Conservation (phyloP, 139 green algal genomes). For the Auxenochlorella pyrenoidosa region DNA sequence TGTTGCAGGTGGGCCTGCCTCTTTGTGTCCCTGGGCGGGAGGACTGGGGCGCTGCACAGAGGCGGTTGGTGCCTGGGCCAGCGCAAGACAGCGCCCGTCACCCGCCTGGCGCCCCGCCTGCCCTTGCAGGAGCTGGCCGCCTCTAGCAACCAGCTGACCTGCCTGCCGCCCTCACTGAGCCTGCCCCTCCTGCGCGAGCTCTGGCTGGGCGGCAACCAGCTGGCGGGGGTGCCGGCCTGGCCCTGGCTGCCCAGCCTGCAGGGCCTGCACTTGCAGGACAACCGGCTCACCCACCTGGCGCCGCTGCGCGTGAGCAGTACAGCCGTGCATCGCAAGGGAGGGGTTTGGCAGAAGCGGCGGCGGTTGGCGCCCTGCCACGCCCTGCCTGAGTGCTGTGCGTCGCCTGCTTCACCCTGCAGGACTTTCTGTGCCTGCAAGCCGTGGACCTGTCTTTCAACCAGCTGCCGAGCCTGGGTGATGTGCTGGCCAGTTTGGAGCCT, state of each 20-base stretch:
- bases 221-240: slow-evolving; percentile 3
- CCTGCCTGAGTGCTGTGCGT: too few relatives aligned
- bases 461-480: background rate
- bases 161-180: slow-evolving; percentile 12
- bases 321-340: too few relatives aligned
- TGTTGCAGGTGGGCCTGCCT: slow-evolving; percentile 7
- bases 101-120: too few relatives aligned
- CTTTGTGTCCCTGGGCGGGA: too few relatives aligned
- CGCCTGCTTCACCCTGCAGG: background rate
- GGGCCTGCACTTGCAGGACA: slow-evolving; percentile 24
- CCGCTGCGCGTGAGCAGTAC: background rate
- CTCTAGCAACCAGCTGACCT: background rate
- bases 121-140: slow-evolving; percentile 3
- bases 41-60: too few relatives aligned
- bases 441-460: slow-evolving; percentile 30
- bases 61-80: background rate
- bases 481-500: background rate
- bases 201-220: slow-evolving; percentile 20
- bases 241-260: slow-evolving; percentile 38
- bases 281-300: background rate
- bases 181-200: slow-evolving; percentile 34
- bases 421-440: background rate
- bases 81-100: too few relatives aligned
- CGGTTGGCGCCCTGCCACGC: background rate
- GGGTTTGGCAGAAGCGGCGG: too few relatives aligned